Conservation (phyloP, 768 basidiomycete species). For the Tricholoma bakamatsutake region DNA sequence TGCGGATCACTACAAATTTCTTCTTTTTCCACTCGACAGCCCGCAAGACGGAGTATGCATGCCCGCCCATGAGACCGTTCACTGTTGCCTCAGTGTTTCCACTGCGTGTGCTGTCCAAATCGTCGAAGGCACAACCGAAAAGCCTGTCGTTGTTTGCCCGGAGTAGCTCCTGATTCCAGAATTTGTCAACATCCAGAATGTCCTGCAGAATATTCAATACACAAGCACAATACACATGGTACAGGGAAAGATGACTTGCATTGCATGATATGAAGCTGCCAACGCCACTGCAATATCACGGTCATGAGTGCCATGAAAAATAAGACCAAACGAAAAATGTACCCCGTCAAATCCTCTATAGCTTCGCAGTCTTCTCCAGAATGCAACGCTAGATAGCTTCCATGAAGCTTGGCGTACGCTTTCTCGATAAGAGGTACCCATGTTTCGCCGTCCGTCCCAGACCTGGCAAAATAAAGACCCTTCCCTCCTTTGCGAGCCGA, state of each 20-base stretch:
- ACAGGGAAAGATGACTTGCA: conserved; percentile 7
- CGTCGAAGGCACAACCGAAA: conserved; percentile 41
- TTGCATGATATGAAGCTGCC: conserved; percentile 21
- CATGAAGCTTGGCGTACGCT: conserved; percentile 53
- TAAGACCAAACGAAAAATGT: background rate
- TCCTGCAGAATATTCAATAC: conserved; percentile 23
- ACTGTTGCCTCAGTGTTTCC: conserved; percentile 24
- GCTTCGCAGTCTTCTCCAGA: conserved; percentile 43
- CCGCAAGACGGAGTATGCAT: conserved; percentile 43
- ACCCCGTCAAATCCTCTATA: conserved; percentile 56
- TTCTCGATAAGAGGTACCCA: conserved; percentile 57
- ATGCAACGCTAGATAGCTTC: conserved; percentile 37
- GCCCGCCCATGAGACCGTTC: conserved; percentile 32
- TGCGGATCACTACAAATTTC: conserved; percentile 43
- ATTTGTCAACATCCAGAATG: conserved; percentile 42
- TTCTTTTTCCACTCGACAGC: conserved; percentile 41
- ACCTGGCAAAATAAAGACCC: conserved; percentile 43
- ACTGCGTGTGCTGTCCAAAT: conserved; percentile 24
- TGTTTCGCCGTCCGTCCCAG: conserved; percentile 42
- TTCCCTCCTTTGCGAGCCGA: conserved; percentile 42
- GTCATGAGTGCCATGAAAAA: background rate
- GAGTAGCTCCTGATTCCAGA: conserved; percentile 45
- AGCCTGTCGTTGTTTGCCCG: conserved; percentile 41
- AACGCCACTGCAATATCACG: conserved; percentile 14
- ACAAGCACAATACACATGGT: background rate